Evolutionary conservation across 345 rosid genomes (phyloP), one percentile per base, ranked within the genome.

Genomic region (Sonneratia alba): DNA sequence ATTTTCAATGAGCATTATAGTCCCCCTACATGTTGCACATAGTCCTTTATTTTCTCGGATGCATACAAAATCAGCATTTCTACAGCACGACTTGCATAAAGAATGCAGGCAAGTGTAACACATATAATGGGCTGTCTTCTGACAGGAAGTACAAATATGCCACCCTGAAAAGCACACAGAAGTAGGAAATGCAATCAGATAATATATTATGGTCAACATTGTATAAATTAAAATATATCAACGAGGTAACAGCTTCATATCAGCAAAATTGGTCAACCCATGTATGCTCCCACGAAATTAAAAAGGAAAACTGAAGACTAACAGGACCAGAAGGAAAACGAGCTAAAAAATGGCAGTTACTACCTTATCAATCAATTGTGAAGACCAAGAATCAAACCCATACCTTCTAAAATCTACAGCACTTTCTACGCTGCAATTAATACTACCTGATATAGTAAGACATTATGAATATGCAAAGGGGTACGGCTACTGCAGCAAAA

Each of bases 81-180:
- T 90, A 49, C 83, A 85, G 82, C 99, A 95, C 68, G 85, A 85
- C 82, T 92, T 95, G 89, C 99, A 95, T 74, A 86, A 77, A 71
- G 99, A 92, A 86, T 86, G 91, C 3, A 98, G 86, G 80, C 99
- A 95, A 24, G 98, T 92, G 79, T 95, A 95, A 85, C 99, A 95
- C 94, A 90, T 82, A 79, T 83, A 88, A 85, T 86, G 78, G 22
- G 98, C 87, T 76, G 88, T 80, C 75, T 87, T 95, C 81, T 86
- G 90, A 81, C 99, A 95, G 61, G 79, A 82, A 82, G 88, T 84
- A 71, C 99, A 95, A 73, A 95, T 90, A 79, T 95, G 99, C 99
- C 99, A 95, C 49, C 98, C 99, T 95, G 91, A 80, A 82, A 68
- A 68, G 56, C 24, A 67, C n/a, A 32, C 36, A 45, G 45, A 34